A percentile compares a stretch with the other conserved stretches of the same genome.
Conservation (phyloP, 2,329 filamentous ascomycete genomes). For the Aureobasidium sp. region DNA sequence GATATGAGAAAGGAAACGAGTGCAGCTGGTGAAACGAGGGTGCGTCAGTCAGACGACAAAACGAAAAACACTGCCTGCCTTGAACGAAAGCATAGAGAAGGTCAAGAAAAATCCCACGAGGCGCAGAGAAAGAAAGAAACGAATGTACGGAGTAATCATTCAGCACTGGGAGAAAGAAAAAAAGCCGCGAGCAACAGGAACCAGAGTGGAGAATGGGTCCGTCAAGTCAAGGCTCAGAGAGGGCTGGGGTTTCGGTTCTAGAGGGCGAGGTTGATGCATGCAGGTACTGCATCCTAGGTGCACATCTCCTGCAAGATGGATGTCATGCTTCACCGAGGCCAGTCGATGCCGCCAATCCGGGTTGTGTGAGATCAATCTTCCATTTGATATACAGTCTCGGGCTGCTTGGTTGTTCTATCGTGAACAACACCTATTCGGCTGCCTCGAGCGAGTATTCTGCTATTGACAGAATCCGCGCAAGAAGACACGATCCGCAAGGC, state of each 20-base stretch:
- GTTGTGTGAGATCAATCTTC: neutral
- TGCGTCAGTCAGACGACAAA: conserved; percentile 15
- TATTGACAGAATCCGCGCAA: neutral
- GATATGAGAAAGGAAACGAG: conserved; percentile 14
- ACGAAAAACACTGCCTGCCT: conserved; percentile 10
- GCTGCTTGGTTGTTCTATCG: neutral
- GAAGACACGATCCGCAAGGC: neutral
- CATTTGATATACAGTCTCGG: neutral
- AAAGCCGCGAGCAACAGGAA: conserved; percentile 11
- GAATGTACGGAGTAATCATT: neutral
- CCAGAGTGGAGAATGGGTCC: conserved; percentile 11
- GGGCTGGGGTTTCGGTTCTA: conserved; percentile 13
- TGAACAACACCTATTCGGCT: neutral
- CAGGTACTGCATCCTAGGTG: conserved; percentile 12
- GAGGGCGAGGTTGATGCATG: conserved; percentile 15
- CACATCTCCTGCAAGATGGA: conserved; percentile 14
- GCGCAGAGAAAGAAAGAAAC: neutral
- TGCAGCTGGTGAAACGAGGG: conserved; percentile 15
- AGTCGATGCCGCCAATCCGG: conserved; percentile 1
- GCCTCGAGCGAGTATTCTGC: neutral
- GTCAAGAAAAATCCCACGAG: neutral
- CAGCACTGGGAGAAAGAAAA: neutral
- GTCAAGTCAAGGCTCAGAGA: conserved; percentile 12
- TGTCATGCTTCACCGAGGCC: conserved; percentile 13
- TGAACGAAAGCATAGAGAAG: conserved; percentile 11